Evolutionary conservation across 2,329 filamentous ascomycete genomes (phyloP).

Genomic region (Alternaria incomplexa): DNA sequence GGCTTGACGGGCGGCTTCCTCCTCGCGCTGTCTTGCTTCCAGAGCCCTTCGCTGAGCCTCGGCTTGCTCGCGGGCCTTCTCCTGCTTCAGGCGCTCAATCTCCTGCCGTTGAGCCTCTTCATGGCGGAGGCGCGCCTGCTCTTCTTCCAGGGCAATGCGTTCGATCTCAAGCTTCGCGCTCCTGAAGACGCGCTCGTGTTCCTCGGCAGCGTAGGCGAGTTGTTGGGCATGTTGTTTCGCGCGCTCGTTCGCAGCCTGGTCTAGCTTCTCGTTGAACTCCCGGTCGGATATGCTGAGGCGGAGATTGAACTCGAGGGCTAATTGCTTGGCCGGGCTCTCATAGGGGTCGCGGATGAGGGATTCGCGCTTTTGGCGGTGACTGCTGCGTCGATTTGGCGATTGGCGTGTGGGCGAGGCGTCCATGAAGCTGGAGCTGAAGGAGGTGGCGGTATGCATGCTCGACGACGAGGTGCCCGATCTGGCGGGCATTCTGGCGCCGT

Average conservation of each 20-base stretch:
- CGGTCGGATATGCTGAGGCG: constrained; percentile 52
- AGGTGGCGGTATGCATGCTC: constrained; percentile 44
- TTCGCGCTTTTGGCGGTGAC: constrained; percentile 26
- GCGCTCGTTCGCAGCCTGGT: constrained; percentile 67
- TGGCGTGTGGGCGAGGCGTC: constrained; percentile 39
- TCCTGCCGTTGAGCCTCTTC: constrained; percentile 47
- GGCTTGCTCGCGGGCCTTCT: constrained; percentile 52
- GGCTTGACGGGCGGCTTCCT: constrained; percentile 37
- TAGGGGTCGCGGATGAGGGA: constrained; percentile 31
- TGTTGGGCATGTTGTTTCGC: constrained; percentile 69
- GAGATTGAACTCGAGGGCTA: constrained; percentile 51
- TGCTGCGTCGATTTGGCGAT: constrained; percentile 40
- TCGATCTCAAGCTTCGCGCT: constrained; percentile 62
- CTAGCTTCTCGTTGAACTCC: constrained; percentile 64
- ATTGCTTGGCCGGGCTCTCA: constrained; percentile 44
- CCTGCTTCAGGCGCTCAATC: constrained; percentile 51
- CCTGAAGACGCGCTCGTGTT: constrained; percentile 69
- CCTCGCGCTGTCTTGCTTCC: constrained; percentile 43
- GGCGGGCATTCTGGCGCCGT: constrained; percentile 33
- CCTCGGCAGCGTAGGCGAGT: constrained; percentile 67
- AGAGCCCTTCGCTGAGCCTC: constrained; percentile 41
- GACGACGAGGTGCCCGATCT: constrained; percentile 42
- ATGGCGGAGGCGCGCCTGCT: constrained; percentile 40
- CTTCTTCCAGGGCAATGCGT: constrained; percentile 54
- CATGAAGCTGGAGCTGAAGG: constrained; percentile 41